A percentile compares a stretch with the other conserved stretches of the same genome.
phyloP scores from a whole-genome alignment of 2,329 filamentous ascomycete species.

The Diaporthe citriasiana region DNA sequence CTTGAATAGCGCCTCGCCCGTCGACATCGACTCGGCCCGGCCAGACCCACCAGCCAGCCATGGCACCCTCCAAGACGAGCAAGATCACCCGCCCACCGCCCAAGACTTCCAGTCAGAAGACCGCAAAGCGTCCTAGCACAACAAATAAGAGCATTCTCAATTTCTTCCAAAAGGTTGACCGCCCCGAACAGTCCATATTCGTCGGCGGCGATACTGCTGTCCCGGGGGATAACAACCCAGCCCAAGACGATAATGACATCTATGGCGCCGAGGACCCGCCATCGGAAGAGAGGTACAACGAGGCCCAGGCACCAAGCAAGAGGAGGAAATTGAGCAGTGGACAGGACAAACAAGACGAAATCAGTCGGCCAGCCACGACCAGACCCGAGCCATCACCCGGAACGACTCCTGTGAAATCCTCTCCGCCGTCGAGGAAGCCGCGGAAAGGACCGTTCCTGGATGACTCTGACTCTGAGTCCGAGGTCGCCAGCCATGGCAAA shows the following conservation, averaged over 20 bases:
- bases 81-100: slow-evolving; percentile 23
- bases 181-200: slow-evolving; percentile 72
- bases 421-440: slow-evolving; percentile 49
- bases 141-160: slow-evolving; percentile 78
- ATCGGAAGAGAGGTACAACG: slow-evolving; percentile 54
- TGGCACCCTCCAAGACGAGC: slow-evolving; percentile 39
- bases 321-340: slow-evolving; percentile 57
- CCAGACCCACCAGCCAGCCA: slow-evolving; percentile 3
- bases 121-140: slow-evolving; percentile 46
- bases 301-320: slow-evolving; percentile 55
- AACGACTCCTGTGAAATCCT: slow-evolving; percentile 14
- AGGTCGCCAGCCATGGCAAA: slow-evolving; percentile 50
- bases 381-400: slow-evolving; percentile 40
- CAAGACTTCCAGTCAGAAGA: slow-evolving; percentile 47
- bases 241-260: slow-evolving; percentile 45
- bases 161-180: slow-evolving; percentile 80
- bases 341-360: slow-evolving; percentile 37
- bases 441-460: slow-evolving; percentile 76
- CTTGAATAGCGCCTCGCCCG: not conserved
- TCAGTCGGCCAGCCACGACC: slow-evolving; percentile 34
- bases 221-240: slow-evolving; percentile 24
- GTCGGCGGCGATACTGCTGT: slow-evolving; percentile 49
- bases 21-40: not conserved
- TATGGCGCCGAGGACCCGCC: slow-evolving; percentile 42
- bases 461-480: slow-evolving; percentile 73